Evolutionary conservation across 2,329 filamentous ascomycete species (phyloP), one percentile per base, ranked within the genome.

Genomic region (Neonectria magnoliae): DNA sequence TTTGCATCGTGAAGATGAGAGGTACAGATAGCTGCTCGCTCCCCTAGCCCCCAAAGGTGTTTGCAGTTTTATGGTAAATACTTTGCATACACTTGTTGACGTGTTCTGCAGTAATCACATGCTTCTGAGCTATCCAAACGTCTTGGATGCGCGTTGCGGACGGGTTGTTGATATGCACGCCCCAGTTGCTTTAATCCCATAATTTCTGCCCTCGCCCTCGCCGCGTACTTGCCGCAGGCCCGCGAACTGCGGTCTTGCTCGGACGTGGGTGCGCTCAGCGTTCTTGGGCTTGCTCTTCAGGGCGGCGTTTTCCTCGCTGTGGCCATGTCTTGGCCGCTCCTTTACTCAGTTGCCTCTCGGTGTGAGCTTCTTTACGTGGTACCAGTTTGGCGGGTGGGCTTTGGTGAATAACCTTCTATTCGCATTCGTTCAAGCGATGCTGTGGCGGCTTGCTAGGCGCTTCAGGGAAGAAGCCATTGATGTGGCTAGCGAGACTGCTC

Each of bases 181-280:
- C 33, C 5, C 5, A n/a, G n/a, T n/a, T n/a, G n/a, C n/a, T n/a
- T 48, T 4, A 57, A 57, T 13, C 27, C 54, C 18, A 42, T 54
- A 11, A 33, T 57, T 22, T 27, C 44, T 20, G 9, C 16, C 16
- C 20, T 27, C 29, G 44, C 55, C 33, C 18, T 38, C 16, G 33
- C 13, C 27, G 18, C 42, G 8, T 50, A 48, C 44, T 27, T 48
- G 6, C 29, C 44, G 9, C 55, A 57, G 27, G 55, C 55, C 33
- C 29, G 44, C 31, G 44, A 57, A 20, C 20, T 57, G 55, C 25
- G 20, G 13, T 50, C 55, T 9, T 44, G 55, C 29, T 57, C 31
- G 47, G 44, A 57, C 13, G 29, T 48, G 5, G 54, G 42, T 38
- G 25, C 42, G 10, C 27, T 47, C 18, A 57, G 54, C 14, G 22